A percentile compares a stretch with the other conserved stretches of the same genome.
Evolutionary conservation across 2,329 filamentous ascomycete genomes (phyloP).

Genomic region (Zasmidium citrigriseum): DNA sequence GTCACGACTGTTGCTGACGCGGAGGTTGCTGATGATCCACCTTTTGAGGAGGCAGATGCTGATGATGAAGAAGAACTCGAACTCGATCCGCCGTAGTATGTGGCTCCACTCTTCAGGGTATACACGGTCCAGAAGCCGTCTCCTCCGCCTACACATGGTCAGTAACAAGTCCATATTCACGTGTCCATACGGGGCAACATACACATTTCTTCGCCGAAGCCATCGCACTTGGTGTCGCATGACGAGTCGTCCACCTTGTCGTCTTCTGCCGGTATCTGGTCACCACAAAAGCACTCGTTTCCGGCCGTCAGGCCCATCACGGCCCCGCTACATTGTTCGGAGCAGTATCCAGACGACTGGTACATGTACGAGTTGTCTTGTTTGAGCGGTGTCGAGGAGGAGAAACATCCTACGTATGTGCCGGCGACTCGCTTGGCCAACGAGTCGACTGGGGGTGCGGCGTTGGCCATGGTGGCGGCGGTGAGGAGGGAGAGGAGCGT

Average conservation of each 20-base stretch:
- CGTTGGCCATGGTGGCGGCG: conserved; percentile 17
- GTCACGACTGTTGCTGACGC: conserved; percentile 31
- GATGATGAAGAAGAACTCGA: conserved; percentile 18
- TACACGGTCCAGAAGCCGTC: conserved; percentile 53
- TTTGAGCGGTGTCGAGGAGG: conserved; percentile 47
- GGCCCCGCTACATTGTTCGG: conserved; percentile 52
- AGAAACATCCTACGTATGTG: conserved; percentile 54
- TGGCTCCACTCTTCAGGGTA: conserved; percentile 48
- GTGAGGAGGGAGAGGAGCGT: conserved; percentile 20
- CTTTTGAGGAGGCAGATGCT: conserved; percentile 14
- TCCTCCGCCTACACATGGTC: conserved; percentile 56
- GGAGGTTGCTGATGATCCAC: conserved; percentile 6
- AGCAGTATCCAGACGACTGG: conserved; percentile 59
- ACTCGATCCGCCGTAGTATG: conserved; percentile 30
- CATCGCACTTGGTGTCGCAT: conserved; percentile 64
- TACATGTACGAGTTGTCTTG: conserved; percentile 53
- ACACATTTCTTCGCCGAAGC: conserved; percentile 59
- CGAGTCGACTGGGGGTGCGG: conserved; percentile 1
- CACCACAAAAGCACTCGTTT: conserved; percentile 73
- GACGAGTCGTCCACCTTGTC: conserved; percentile 57
- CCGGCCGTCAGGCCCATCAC: conserved; percentile 68
- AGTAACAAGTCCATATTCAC: conserved; percentile 1
- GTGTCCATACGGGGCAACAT: conserved; percentile 7
- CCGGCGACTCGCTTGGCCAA: conserved; percentile 11
- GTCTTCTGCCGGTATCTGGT: conserved; percentile 64